Conservation (phyloP, 2,329 filamentous ascomycete species). For the Aspergillus brunneoviolaceus region DNA sequence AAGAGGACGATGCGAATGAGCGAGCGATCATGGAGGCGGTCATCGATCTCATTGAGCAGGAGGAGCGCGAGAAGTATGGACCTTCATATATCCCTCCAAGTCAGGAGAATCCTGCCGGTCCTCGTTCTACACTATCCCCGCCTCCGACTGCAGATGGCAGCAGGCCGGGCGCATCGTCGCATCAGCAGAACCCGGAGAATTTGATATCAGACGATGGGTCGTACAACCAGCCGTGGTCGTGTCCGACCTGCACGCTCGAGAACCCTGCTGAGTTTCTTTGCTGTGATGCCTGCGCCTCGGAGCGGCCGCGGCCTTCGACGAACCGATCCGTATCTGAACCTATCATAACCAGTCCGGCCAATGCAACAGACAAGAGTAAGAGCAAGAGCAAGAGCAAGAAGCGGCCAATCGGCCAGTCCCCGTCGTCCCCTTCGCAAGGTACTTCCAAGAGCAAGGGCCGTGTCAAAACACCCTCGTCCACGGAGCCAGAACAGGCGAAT, state of each 20-base stretch:
- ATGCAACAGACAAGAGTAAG: constrained; percentile 13
- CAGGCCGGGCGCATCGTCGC: constrained; percentile 22
- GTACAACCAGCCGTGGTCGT: constrained; percentile 54
- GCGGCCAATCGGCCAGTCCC: constrained; percentile 18
- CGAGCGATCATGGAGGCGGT: constrained; percentile 80
- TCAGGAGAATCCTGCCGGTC: constrained; percentile 53
- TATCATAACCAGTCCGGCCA: not conserved
- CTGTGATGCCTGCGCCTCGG: constrained; percentile 61
- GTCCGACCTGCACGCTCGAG: constrained; percentile 61
- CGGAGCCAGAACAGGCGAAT: constrained; percentile 43
- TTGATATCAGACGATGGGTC: constrained; percentile 29
- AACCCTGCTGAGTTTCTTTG: constrained; percentile 60
- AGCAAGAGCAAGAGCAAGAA: constrained; percentile 24
- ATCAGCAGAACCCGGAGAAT: constrained; percentile 13
- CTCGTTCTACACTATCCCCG: constrained; percentile 39
- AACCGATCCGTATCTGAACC: constrained; percentile 15
- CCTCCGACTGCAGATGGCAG: constrained; percentile 35
- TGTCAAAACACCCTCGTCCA: constrained; percentile 39
- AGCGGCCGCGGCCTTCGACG: constrained; percentile 46
- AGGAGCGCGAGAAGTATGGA: constrained; percentile 63
- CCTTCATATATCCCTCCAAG: constrained; percentile 55
- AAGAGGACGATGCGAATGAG: constrained; percentile 87
- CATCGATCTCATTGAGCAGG: constrained; percentile 83
- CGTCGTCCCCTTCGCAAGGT: constrained; percentile 15
- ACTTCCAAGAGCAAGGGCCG: constrained; percentile 31